These are phyloP conservation scores for Lotmaria passim DNA, from an alignment of 208 protist species.

Conservation along the genomic window DNA sequence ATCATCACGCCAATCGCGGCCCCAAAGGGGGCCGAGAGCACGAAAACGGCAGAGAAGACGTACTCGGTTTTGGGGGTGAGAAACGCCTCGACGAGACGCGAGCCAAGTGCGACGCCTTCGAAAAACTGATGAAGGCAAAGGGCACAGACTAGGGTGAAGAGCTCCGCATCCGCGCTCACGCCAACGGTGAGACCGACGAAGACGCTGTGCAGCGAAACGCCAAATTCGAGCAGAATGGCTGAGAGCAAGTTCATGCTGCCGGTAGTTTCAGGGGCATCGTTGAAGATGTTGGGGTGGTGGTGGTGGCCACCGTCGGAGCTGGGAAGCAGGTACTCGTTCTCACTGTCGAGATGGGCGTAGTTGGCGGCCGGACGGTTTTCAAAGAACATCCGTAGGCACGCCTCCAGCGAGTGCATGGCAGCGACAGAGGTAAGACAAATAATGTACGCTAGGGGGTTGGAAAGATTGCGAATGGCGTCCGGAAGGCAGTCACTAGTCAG, in stretches of 20 bases:
- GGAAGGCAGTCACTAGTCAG: slow-evolving; percentile 35
- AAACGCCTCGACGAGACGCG: slow-evolving; percentile 55
- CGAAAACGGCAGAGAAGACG: slow-evolving; percentile 46
- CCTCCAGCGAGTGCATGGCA: slow-evolving; percentile 46
- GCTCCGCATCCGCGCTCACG: slow-evolving; percentile 45
- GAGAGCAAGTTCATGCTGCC: slow-evolving; percentile 28
- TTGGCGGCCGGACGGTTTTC: neutral
- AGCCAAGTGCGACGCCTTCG: slow-evolving; percentile 66
- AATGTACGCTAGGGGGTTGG: slow-evolving; percentile 32
- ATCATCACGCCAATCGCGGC: slow-evolving; percentile 36
- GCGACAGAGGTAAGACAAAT: slow-evolving; percentile 40
- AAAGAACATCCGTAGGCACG: slow-evolving; percentile 23
- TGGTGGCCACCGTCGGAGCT: slow-evolving; percentile 14
- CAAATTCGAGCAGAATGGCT: slow-evolving; percentile 59
- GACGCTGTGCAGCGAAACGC: slow-evolving; percentile 68
- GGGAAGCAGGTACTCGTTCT: slow-evolving; percentile 29
- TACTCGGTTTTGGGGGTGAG: slow-evolving; percentile 40
- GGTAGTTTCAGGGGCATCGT: neutral
- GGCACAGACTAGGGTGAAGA: slow-evolving; percentile 51
- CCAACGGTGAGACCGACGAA: slow-evolving; percentile 71
- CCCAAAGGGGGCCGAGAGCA: slow-evolving; percentile 60
- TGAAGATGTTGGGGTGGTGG: slow-evolving; percentile 13
- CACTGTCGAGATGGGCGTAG: neutral
- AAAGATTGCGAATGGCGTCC: slow-evolving; percentile 14
- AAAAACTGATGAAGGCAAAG: slow-evolving; percentile 77